These are phyloP conservation scores for Rosa chinensis DNA, from an alignment of 306 rosid genomes.

Conservation along the genomic window DNA sequence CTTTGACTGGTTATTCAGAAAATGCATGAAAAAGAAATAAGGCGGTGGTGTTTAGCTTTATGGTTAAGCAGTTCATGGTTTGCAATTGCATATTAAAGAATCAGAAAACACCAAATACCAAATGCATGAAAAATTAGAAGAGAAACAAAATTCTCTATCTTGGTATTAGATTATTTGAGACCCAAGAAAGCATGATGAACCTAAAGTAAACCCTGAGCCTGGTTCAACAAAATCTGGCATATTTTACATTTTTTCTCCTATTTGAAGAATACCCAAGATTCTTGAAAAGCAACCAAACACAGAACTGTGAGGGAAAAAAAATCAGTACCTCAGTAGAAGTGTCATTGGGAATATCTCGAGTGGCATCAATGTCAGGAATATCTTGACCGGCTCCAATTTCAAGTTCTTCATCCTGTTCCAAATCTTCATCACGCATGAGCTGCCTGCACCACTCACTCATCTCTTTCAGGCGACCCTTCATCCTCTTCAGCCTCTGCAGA, in stretches of 20 bases:
- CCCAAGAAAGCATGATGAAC: conserved; percentile 1
- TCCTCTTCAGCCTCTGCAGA: conserved; percentile 46
- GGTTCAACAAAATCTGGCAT: neutral
- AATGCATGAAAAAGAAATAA: neutral
- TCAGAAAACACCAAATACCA: neutral
- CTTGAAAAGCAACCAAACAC: conserved; percentile 1
- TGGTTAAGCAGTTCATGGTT: neutral
- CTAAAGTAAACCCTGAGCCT: neutral
- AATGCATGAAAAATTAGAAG: neutral
- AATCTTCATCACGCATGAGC: conserved; percentile 30
- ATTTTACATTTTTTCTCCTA: neutral
- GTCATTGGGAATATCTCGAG: neutral
- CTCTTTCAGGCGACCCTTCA: conserved; percentile 44
- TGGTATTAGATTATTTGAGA: neutral
- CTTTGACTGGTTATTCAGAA: neutral
- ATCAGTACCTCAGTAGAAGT: conserved; percentile 9
- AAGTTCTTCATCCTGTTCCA: conserved; percentile 16
- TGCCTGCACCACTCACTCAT: conserved; percentile 51
- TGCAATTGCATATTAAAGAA: neutral
- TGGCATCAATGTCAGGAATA: neutral
- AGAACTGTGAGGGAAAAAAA: neutral
- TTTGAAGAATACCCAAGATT: neutral
- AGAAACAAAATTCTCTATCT: neutral
- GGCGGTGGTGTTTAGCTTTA: too few relatives aligned
- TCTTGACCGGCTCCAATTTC: neutral